Evolutionary conservation across 345 rosid species (phyloP).

Genomic region (Triadica sebifera): DNA sequence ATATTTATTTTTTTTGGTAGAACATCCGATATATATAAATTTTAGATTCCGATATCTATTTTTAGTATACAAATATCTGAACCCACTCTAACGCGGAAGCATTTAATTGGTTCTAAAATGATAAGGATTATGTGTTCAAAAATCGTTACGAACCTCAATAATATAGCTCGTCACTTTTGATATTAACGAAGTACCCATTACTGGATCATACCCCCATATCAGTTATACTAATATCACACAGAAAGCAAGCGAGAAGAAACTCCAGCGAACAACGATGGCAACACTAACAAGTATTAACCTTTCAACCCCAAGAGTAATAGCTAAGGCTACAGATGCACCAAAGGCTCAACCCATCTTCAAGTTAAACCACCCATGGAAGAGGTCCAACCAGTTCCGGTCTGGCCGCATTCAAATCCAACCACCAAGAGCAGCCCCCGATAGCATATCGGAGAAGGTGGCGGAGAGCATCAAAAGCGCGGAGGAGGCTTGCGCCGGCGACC

Average conservation of each 20-base stretch:
- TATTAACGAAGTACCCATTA: too few relatives aligned
- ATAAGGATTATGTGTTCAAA: too few relatives aligned
- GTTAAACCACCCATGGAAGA: constrained; percentile 50
- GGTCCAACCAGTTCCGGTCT: constrained; percentile 23
- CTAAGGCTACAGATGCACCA: constrained; percentile 27
- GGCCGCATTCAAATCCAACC: constrained; percentile 36
- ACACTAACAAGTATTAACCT: constrained; percentile 49
- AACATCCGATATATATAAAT: too few relatives aligned
- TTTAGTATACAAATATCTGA: too few relatives aligned
- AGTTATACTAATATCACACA: background rate
- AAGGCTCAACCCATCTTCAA: constrained; percentile 27
- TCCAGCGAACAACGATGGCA: constrained; percentile 40
- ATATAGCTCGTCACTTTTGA: too few relatives aligned
- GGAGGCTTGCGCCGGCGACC: constrained; percentile 71
- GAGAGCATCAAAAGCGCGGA: constrained; percentile 83
- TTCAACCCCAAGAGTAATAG: constrained; percentile 40
- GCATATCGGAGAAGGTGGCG: constrained; percentile 67
- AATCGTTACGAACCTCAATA: too few relatives aligned
- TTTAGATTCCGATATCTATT: too few relatives aligned
- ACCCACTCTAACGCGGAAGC: too few relatives aligned
- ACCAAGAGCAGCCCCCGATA: constrained; percentile 70
- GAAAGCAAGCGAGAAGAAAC: background rate
- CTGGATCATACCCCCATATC: background rate
- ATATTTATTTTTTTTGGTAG: too few relatives aligned
- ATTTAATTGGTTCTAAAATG: too few relatives aligned